These are phyloP conservation scores for Plectosphaerella sp. DNA, from an alignment of 2,329 filamentous ascomycete genomes.

Conservation along the genomic window DNA sequence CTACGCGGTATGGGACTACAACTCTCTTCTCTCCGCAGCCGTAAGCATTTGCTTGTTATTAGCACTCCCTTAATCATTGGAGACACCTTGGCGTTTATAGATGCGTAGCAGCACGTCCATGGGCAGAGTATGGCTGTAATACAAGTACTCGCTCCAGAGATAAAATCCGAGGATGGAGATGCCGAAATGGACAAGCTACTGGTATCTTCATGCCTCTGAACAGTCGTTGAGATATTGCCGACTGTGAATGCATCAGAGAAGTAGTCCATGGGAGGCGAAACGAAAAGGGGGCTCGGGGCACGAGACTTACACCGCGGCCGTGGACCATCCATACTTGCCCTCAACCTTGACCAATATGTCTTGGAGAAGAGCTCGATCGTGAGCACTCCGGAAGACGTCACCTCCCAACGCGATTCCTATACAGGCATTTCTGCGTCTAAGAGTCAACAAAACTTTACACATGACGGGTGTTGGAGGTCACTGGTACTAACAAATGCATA, in stretches of 20 bases:
- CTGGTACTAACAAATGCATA: constrained; percentile 14
- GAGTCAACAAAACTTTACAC: neutral
- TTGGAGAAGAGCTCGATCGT: neutral
- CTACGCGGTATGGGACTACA: too few relatives aligned
- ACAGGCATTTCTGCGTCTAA: neutral
- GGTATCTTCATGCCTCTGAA: neutral
- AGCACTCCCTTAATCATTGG: too few relatives aligned
- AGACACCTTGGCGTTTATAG: too few relatives aligned
- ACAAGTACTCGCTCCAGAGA: too few relatives aligned
- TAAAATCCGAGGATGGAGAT: too few relatives aligned
- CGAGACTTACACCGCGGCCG: neutral
- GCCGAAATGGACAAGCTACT: too few relatives aligned
- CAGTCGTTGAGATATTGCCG: neutral
- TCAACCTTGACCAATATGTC: neutral
- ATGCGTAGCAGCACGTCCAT: too few relatives aligned
- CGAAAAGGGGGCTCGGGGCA: neutral
- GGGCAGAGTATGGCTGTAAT: too few relatives aligned
- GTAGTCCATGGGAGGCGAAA: neutral
- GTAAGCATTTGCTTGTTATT: too few relatives aligned
- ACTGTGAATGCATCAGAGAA: neutral
- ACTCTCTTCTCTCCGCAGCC: too few relatives aligned
- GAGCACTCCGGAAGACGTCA: neutral
- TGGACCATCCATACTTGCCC: neutral
- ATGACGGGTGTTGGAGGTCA: neutral
- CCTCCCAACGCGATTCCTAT: neutral